These are phyloP conservation scores for Daedaleopsis nitida DNA, from an alignment of 768 basidiomycete genomes.

Conservation along the genomic window DNA sequence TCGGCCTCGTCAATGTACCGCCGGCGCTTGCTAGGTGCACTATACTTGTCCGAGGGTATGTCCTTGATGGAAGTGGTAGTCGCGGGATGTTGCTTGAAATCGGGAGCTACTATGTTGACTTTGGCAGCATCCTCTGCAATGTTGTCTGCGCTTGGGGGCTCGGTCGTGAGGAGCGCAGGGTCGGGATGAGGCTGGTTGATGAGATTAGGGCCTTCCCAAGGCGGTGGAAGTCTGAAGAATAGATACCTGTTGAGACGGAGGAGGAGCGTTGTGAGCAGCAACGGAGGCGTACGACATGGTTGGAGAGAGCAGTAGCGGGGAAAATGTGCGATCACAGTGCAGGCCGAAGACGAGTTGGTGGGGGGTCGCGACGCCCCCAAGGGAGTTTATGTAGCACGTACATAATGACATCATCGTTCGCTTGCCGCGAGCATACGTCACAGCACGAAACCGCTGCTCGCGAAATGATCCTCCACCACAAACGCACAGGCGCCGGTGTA, in stretches of 20 bases:
- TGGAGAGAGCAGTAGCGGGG: constrained; percentile 6
- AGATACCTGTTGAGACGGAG: constrained; percentile 45
- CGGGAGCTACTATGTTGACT: constrained; percentile 54
- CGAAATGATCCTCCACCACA: constrained; percentile 20
- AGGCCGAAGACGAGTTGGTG: background rate
- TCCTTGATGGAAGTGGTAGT: constrained; percentile 34
- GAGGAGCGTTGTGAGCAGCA: constrained; percentile 58
- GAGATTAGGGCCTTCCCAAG: constrained; percentile 14
- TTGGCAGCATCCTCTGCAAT: constrained; percentile 53
- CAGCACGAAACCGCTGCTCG: constrained; percentile 18
- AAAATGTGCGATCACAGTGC: background rate
- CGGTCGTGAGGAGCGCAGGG: constrained; percentile 53
- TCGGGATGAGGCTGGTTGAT: constrained; percentile 60
- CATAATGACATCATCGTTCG: constrained; percentile 25
- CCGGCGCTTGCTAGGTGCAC: constrained; percentile 31
- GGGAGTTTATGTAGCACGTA: constrained; percentile 21
- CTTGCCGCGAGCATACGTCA: constrained; percentile 19
- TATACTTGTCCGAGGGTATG: constrained; percentile 24
- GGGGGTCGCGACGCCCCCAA: background rate
- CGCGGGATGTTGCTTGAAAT: constrained; percentile 49
- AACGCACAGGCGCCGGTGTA: constrained; percentile 34
- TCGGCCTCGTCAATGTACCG: constrained; percentile 41
- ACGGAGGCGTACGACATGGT: constrained; percentile 76
- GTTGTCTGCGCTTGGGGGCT: constrained; percentile 38
- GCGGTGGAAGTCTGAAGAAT: constrained; percentile 1